Conservation (phyloP, 768 basidiomycete species). For the Xerocomellus intermedius region DNA sequence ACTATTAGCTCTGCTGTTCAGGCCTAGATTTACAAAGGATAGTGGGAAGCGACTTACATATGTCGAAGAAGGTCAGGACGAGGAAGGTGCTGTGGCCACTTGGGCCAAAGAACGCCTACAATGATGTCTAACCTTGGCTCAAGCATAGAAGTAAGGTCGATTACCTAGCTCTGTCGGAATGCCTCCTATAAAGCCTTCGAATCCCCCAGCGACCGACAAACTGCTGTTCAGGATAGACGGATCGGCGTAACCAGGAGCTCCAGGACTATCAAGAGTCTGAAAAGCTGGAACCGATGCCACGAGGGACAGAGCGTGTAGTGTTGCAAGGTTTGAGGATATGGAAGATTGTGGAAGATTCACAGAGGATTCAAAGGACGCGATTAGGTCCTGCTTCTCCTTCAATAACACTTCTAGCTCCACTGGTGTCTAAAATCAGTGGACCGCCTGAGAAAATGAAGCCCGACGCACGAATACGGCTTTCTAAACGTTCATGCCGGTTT, state of each 20-base stretch:
- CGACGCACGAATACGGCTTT: slow-evolving; percentile 64
- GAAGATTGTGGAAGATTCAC: neutral
- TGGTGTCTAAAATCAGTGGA: slow-evolving; percentile 26
- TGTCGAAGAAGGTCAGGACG: slow-evolving; percentile 61
- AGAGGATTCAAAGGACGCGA: slow-evolving; percentile 4
- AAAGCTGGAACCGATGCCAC: neutral
- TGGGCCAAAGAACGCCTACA: slow-evolving; percentile 25
- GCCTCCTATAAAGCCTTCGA: neutral
- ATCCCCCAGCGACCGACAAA: neutral
- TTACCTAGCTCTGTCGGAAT: slow-evolving; percentile 7
- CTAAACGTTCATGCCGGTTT: slow-evolving; percentile 60
- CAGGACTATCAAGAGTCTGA: neutral
- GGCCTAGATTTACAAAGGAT: neutral
- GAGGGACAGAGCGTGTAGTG: neutral
- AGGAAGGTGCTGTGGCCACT: slow-evolving; percentile 65
- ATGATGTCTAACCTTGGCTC: neutral
- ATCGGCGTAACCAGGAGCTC: neutral
- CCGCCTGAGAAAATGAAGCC: neutral
- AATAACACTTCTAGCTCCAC: slow-evolving; percentile 70
- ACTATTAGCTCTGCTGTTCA: slow-evolving; percentile 32
- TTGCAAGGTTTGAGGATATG: neutral
- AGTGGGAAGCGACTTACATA: slow-evolving; percentile 44
- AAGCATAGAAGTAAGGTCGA: neutral
- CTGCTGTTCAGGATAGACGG: neutral
- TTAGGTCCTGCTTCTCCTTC: slow-evolving; percentile 48